phyloP scores from a whole-genome alignment of 495 filamentous ascomycete genomes.

The Lophiotrema nucula region DNA sequence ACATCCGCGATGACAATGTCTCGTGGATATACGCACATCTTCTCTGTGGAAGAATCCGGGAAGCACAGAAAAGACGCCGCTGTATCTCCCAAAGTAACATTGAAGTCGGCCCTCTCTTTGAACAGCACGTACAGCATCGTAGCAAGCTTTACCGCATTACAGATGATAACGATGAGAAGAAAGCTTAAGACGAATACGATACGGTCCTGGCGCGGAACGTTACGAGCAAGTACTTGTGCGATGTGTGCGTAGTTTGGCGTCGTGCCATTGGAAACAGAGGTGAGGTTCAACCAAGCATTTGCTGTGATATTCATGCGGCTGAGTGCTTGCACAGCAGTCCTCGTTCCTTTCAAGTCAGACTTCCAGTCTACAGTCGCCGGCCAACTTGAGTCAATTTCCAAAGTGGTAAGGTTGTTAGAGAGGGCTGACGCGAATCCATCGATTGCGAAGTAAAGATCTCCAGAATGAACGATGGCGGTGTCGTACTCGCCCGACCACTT shows the following conservation, averaged over 20 bases:
- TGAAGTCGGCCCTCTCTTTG: neutral
- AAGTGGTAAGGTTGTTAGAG: too few species aligned
- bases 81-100: conserved; percentile 6
- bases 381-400: neutral
- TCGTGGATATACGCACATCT: neutral
- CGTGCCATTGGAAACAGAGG: neutral
- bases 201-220: neutral
- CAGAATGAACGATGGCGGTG: neutral
- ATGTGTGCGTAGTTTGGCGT: neutral
- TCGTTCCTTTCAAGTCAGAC: neutral
- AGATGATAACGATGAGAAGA: conserved; percentile 6
- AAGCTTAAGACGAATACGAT: neutral
- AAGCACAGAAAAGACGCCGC: neutral
- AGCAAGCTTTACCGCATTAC: conserved; percentile 2
- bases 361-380: neutral
- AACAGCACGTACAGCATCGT: neutral
- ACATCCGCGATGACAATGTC: neutral
- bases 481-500: neutral
- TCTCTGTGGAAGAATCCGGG: neutral
- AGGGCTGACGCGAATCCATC: neutral
- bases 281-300: neutral
- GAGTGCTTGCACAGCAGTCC: neutral
- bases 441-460: conserved; percentile 2
- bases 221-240: neutral
- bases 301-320: neutral